A percentile compares a stretch with the other conserved stretches of the same genome.
Evolutionary conservation across 2,329 filamentous ascomycete genomes (phyloP).

Genomic region (Ceratocystis cubensis): DNA sequence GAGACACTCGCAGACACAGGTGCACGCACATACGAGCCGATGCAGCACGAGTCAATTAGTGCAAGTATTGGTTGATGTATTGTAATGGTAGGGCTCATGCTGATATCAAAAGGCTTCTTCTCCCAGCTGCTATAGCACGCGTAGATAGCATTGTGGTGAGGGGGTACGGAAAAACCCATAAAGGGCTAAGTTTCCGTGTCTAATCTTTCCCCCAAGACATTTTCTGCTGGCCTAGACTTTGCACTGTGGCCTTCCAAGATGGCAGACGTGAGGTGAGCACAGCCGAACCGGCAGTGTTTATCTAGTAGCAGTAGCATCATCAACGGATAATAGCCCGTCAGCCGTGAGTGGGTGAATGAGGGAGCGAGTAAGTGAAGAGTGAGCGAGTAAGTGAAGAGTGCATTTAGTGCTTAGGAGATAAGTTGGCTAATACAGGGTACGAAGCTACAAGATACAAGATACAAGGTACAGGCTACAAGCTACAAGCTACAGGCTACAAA

Average conservation of each 20-base stretch:
- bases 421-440: neutral
- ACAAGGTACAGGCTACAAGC: neutral
- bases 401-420: neutral
- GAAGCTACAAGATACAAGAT: neutral
- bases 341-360: too few relatives aligned
- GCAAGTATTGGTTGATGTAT: too few relatives aligned
- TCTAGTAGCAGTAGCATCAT: neutral
- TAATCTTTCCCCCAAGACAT: conserved; percentile 1
- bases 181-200: neutral
- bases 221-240: neutral
- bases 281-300: neutral
- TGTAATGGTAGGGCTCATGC: neutral
- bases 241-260: neutral
- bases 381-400: too few relatives aligned
- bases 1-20: neutral
- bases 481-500: too few relatives aligned
- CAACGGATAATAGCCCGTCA: neutral
- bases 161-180: neutral
- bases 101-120: neutral
- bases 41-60: neutral
- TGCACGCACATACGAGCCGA: neutral
- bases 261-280: neutral
- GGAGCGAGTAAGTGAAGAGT: too few relatives aligned
- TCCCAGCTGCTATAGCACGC: too few relatives aligned
- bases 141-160: too few relatives aligned